These are phyloP conservation scores for Fonsecaea pugnacius DNA, from an alignment of 2,329 filamentous ascomycete species.

Conservation along the genomic window DNA sequence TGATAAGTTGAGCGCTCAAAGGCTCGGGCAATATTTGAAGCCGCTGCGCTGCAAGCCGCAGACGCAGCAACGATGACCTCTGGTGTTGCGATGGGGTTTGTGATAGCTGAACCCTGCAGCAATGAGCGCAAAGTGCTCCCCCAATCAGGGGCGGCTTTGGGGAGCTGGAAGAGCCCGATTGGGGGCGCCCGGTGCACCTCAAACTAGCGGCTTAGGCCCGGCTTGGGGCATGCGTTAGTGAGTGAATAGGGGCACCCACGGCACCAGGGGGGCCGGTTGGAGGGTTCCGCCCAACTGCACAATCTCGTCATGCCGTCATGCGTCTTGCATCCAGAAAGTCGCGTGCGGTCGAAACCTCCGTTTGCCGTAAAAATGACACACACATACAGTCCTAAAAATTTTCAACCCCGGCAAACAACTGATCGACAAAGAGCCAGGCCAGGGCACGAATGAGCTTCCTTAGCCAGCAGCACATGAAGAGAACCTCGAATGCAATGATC, in stretches of 20 bases:
- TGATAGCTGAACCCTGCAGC: slow-evolving; percentile 19
- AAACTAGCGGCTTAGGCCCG: slow-evolving; percentile 5
- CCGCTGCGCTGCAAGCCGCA: slow-evolving; percentile 2
- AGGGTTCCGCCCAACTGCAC: slow-evolving; percentile 9
- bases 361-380: slow-evolving; percentile 8
- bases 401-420: neutral
- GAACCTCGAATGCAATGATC: slow-evolving; percentile 10
- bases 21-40: neutral
- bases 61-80: slow-evolving; percentile 3
- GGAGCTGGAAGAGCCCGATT: neutral
- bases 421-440: slow-evolving; percentile 1
- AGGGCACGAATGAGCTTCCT: slow-evolving; percentile 3
- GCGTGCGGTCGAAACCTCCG: slow-evolving; percentile 3
- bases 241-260: neutral
- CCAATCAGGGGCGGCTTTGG: slow-evolving; percentile 6
- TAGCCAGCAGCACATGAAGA: neutral
- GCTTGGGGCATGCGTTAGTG: slow-evolving; percentile 7
- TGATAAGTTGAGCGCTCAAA: slow-evolving; percentile 4
- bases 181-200: slow-evolving; percentile 4
- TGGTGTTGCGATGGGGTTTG: neutral
- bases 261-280: no score
- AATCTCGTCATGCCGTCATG: slow-evolving; percentile 18
- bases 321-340: neutral
- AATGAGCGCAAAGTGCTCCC: neutral
- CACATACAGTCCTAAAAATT: slow-evolving; percentile 3